Evolutionary conservation across 2,329 filamentous ascomycete species (phyloP), one percentile per base, ranked within the genome.

Genomic region (Neonectria faginata): DNA sequence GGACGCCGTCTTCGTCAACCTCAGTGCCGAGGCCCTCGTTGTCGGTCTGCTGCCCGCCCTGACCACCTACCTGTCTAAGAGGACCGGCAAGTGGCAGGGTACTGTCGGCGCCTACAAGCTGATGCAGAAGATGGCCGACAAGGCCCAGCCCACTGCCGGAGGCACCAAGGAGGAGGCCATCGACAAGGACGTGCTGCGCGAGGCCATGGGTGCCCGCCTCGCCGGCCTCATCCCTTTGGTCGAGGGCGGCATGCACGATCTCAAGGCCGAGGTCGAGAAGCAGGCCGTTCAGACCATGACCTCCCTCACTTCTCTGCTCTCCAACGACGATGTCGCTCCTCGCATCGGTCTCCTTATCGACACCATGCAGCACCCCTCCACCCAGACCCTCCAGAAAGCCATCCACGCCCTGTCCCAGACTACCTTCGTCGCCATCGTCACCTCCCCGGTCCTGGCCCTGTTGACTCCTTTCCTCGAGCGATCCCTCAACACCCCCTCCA

Each of bases 351-450:
- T 98, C 3, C 87, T 99, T 53, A 90, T 99, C 79, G 93, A 97
- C 78, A 92, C 93, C 53, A 97, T 99, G 91, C 93, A 97, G 79
- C 90, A 97, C 74, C 96, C 96, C 6, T 97, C 93, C 11, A 85
- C 92, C 14, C 89, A 97, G 79, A 93, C 91, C 29, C 86, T 97
- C 60, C 93, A 97, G 78, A 97, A 97, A 84, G 94, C 96, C 33
- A 98, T 99, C 70, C 96, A 97, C 77, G 96, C 94, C 50, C 86
- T 99, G 50, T 97, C 94, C 4, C 93, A 97, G 83, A 99, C 96
- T 11, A 99, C 96, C n/a, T 99, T 99, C 73, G 96, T 99, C 57
- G 94, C 96, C 60, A 87, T 97, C 69, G 96, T 99, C 73, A 97
- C 94, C 12, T 97, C 95, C 9, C 96, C 96, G 10, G 95, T 98